Percentiles rank a stretch among this genome's conserved stretches.
phyloP scores from a whole-genome alignment of 768 basidiomycete species.

The Termitomyces sp. region DNA sequence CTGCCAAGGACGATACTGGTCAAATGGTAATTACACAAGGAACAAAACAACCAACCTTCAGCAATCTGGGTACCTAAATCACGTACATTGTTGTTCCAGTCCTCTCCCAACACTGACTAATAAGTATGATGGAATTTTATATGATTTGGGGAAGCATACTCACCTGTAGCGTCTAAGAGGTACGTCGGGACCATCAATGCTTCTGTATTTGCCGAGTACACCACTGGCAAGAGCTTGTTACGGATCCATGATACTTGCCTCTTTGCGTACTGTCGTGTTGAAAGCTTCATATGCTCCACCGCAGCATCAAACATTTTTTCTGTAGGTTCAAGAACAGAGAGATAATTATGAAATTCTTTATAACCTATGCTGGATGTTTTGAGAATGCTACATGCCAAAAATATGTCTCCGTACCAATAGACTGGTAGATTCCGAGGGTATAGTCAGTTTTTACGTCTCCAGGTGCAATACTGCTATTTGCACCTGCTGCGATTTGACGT shows the following conservation, averaged over 20 bases:
- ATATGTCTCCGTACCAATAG: conserved; percentile 60
- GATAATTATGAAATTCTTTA: conserved; percentile 78
- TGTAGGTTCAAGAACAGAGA: conserved; percentile 37
- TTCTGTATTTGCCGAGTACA: conserved; percentile 41
- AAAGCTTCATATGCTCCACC: conserved; percentile 74
- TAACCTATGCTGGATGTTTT: conserved; percentile 53
- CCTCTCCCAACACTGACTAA: conserved; percentile 41
- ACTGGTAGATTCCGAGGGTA: conserved; percentile 87
- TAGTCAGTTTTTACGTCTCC: conserved; percentile 37
- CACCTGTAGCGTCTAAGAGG: conserved; percentile 67
- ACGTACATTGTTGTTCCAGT: conserved; percentile 55
- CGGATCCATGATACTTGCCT: conserved; percentile 89
- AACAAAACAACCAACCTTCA: conserved; percentile 32
- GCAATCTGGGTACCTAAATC: conserved; percentile 43
- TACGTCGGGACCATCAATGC: conserved; percentile 32
- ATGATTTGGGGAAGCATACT: conserved; percentile 9
- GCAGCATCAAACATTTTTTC: conserved; percentile 45
- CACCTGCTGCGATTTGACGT: conserved; percentile 23
- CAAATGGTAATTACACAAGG: neutral
- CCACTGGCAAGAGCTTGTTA: conserved; percentile 79
- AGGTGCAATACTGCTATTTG: neutral
- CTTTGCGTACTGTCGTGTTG: conserved; percentile 89
- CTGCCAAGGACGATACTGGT: conserved; percentile 26
- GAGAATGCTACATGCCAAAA: neutral
- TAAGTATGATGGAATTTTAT: neutral